phyloP scores from a whole-genome alignment of 2,329 filamentous ascomycete genomes.

The Hypocrella siamensis region DNA sequence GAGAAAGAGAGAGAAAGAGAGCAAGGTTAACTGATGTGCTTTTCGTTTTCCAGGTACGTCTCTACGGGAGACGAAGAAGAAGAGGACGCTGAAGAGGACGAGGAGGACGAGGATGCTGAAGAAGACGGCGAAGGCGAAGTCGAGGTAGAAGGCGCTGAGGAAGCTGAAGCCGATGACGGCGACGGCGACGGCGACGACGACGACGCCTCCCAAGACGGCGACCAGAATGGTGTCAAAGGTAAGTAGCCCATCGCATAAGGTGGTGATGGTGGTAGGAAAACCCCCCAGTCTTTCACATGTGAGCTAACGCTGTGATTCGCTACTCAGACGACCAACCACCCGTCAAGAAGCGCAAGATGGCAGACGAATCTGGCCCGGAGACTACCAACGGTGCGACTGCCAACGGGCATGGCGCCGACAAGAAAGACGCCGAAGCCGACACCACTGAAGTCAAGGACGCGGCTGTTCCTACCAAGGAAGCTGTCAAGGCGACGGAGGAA shows the following conservation, averaged over 20 bases:
- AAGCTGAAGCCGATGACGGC: slow-evolving; percentile 8
- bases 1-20: too few species aligned
- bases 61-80: slow-evolving; percentile 24
- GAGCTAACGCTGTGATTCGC: not conserved
- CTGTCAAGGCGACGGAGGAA: slow-evolving; percentile 10
- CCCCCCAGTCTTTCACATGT: not conserved
- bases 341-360: slow-evolving; percentile 36
- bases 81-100: slow-evolving; percentile 22
- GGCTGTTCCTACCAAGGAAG: slow-evolving; percentile 11
- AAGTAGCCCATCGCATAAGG: slow-evolving; percentile 9
- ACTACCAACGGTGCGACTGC: slow-evolving; percentile 19
- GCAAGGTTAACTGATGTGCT: too few species aligned
- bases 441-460: too few species aligned
- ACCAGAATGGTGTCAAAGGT: slow-evolving; percentile 19
- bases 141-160: slow-evolving; percentile 11
- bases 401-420: slow-evolving; percentile 12
- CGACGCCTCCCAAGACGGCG: not conserved
- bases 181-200: slow-evolving; percentile 7
- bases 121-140: slow-evolving; percentile 16
- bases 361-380: slow-evolving; percentile 13
- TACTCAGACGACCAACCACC: slow-evolving; percentile 24
- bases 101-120: slow-evolving; percentile 20
- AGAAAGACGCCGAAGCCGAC: slow-evolving; percentile 14
- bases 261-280: too few species aligned
- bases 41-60: too few species aligned